Evolutionary conservation across 148 eudicot genomes (phyloP).

Genomic region (Rhododendron mucronatum): DNA sequence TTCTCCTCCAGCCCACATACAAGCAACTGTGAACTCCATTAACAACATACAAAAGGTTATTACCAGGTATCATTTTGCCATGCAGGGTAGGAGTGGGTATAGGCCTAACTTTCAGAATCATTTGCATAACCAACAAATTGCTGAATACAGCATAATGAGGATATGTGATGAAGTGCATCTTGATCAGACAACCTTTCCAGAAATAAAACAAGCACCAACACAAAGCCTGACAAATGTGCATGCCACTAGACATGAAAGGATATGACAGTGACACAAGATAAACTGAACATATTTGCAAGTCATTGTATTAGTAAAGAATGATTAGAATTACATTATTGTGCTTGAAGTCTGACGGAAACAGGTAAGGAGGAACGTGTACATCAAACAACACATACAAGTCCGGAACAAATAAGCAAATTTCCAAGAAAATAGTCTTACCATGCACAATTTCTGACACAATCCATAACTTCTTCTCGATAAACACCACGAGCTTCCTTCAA

Average conservation of each 20-base stretch:
- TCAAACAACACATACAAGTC: not conserved
- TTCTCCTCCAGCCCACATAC: not conserved
- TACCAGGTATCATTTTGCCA: not conserved
- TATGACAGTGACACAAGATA: not conserved
- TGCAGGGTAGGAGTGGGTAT: not conserved
- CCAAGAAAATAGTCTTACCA: slow-evolving; percentile 48
- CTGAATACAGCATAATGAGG: not conserved
- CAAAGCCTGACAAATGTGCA: not conserved
- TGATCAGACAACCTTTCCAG: not conserved
- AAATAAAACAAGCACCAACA: not conserved
- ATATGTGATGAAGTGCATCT: not conserved
- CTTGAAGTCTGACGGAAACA: slow-evolving; percentile 3
- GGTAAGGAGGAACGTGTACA: not conserved
- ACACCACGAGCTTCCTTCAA: slow-evolving; percentile 81
- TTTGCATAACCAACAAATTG: not conserved
- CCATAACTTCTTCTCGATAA: slow-evolving; percentile 84
- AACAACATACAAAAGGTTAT: not conserved
- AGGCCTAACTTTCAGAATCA: not conserved
- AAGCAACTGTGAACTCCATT: not conserved
- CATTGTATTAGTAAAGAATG: not conserved
- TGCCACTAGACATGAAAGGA: not conserved
- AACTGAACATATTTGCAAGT: not conserved
- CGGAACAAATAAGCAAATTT: not conserved
- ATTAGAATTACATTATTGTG: not conserved
- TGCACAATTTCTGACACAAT: slow-evolving; percentile 70